Evolutionary conservation across 139 green algal genomes (phyloP), one percentile per base, ranked within the genome.

Genomic region (Tetradesmus lagerheimii): DNA sequence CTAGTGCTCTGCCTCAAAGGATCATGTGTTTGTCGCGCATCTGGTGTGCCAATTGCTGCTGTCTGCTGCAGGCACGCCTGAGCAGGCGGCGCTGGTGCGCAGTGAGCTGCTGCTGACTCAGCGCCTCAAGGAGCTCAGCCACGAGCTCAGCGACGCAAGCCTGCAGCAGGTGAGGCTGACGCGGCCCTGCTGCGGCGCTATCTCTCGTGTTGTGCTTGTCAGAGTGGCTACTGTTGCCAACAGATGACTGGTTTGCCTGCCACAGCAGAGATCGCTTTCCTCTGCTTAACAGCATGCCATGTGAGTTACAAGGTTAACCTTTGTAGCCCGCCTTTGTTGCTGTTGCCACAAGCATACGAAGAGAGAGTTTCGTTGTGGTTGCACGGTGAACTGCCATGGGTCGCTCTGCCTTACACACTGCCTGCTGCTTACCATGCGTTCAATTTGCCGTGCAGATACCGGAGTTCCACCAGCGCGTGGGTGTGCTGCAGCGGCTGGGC

Each of bases 381-480:
- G 66, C 18, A 8, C 29, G 11, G 1, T 76, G 66, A 8, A 37
- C 16, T 23, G 5, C 4, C 66, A 31, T 76, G 25, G 1, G 29
- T 16, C 18, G 66, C 66, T 31, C 1, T 76, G 66, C 16, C 66
- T 11, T 34, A 15, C 29, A 76, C 71, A 41, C 18, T 35, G 62
- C 29, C 53, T 90, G 74, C 67, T 84, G 83, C 20, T 74, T 29
- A 45, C 47, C 41, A 38, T 45, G 39, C 53, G n/a, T 34, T 81
- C 34, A n/a, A n/a, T n/a, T n/a, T n/a, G n/a, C 38, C 25, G 9
- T 89, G 78, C 94, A 97, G 93, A 94, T 98, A 93, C 97, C 97
- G 1, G 97, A 99, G 85, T 99, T 98, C 90, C 92, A 97, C 37
- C 91, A 96, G 92, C 92, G 96, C 16, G 90, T 97, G 85, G 80